Percentiles rank a stretch among this genome's conserved stretches.
These are phyloP conservation scores for Pyrenophora teres DNA, from an alignment of 2,329 filamentous ascomycete genomes.

Conservation along the genomic window DNA sequence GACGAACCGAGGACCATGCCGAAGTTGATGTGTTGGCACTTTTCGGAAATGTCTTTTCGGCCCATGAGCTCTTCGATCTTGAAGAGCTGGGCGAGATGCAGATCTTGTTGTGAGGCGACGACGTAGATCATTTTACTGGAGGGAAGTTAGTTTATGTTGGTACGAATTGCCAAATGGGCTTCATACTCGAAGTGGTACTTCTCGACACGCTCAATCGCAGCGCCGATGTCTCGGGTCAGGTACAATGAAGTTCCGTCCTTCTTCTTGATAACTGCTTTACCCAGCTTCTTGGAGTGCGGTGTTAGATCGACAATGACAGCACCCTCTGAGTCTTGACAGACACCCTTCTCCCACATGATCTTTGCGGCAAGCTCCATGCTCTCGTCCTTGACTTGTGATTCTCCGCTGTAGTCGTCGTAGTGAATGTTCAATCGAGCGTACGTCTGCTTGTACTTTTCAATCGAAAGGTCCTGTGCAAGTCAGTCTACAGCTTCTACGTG, in stretches of 20 bases:
- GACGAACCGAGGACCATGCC: conserved; percentile 63
- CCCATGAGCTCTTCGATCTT: conserved; percentile 68
- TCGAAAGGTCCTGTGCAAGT: conserved; percentile 58
- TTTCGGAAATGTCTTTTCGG: conserved; percentile 61
- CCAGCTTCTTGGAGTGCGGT: conserved; percentile 71
- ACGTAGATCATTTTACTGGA: conserved; percentile 67
- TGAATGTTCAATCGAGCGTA: conserved; percentile 68
- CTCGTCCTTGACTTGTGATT: conserved; percentile 67
- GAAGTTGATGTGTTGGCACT: conserved; percentile 68
- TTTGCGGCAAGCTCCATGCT: conserved; percentile 66
- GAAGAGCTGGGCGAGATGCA: conserved; percentile 68
- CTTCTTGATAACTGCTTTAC: conserved; percentile 68
- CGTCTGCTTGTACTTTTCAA: conserved; percentile 67
- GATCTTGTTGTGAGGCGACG: conserved; percentile 66
- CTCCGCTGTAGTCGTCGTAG: conserved; percentile 70
- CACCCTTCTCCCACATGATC: conserved; percentile 62
- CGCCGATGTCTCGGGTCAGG: conserved; percentile 71
- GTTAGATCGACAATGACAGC: conserved; percentile 71
- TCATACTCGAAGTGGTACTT: conserved; percentile 62
- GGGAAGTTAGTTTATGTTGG: neutral
- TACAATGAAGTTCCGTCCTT: conserved; percentile 71
- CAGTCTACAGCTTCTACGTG: conserved; percentile 1
- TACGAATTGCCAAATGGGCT: neutral
- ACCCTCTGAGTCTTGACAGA: conserved; percentile 68
- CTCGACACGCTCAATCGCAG: conserved; percentile 65